Evolutionary conservation across 78 protist species (phyloP).

Genomic region (Cyanophora paradoxa): DNA sequence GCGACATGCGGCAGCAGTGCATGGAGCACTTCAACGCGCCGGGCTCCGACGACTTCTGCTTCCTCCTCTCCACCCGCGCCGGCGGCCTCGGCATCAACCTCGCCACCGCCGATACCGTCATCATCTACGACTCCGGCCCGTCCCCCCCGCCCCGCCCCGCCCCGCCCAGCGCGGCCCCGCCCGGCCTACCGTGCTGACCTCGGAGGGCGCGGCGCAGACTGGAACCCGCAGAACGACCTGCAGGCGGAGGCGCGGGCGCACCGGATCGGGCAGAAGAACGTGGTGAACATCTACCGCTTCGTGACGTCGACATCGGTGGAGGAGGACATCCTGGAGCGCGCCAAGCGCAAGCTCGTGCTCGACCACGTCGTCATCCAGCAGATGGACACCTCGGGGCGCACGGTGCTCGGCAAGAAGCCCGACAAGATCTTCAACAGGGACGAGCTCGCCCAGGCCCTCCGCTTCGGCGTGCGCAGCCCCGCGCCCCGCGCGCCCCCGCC

Average conservation of each 20-base stretch:
- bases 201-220: constrained; percentile 27
- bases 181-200: constrained; percentile 6
- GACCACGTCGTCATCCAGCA: constrained; percentile 6
- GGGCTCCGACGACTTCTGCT: constrained; percentile 50
- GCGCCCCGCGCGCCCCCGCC: too few relatives aligned
- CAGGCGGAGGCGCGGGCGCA: constrained; percentile 97
- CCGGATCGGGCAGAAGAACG: constrained; percentile 94
- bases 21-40: constrained; percentile 80
- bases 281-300: constrained; percentile 85
- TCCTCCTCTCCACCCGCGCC: constrained; percentile 91
- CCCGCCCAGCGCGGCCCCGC: background rate
- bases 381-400: background rate
- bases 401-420: background rate
- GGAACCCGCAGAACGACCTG: constrained; percentile 87
- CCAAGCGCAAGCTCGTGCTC: constrained; percentile 21
- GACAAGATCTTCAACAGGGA: background rate
- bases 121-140: constrained; percentile 94
- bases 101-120: constrained; percentile 87
- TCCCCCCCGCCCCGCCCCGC: constrained; percentile 47
- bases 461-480: background rate
- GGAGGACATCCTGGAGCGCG: constrained; percentile 8
- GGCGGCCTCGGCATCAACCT: constrained; percentile 98
- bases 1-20: constrained; percentile 54
- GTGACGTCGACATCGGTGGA: constrained; percentile 51
- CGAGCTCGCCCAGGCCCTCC: background rate